These are phyloP conservation scores for Ganoderma resinaceum DNA, from an alignment of 1,284 basidiomycete genomes.

Conservation along the genomic window DNA sequence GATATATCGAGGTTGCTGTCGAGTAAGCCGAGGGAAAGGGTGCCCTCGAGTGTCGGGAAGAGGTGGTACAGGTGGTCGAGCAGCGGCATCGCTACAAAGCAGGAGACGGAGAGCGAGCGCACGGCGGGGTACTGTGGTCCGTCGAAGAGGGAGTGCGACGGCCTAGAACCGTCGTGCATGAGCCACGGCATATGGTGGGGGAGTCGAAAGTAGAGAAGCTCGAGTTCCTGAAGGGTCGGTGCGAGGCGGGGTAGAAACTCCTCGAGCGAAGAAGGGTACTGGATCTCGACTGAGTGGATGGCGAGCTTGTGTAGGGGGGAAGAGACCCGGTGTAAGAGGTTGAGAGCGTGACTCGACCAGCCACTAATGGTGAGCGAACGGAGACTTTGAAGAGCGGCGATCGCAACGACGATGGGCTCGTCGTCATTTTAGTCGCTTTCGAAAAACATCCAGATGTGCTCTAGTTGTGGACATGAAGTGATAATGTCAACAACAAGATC, in stretches of 20 bases:
- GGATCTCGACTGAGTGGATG: background rate
- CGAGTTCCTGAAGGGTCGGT: background rate
- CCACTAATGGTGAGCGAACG: background rate
- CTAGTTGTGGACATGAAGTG: background rate
- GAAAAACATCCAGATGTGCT: background rate
- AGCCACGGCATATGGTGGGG: background rate
- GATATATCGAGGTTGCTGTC: background rate
- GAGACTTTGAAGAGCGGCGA: background rate
- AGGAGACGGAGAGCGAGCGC: background rate
- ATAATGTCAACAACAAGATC: background rate
- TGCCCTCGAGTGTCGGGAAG: background rate
- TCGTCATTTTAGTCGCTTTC: background rate
- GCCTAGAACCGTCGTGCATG: background rate
- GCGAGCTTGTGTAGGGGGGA: background rate
- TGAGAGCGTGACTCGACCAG: background rate
- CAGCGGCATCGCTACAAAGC: background rate
- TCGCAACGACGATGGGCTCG: background rate
- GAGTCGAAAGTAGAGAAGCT: background rate
- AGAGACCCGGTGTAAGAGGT: background rate
- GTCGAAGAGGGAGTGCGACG: background rate
- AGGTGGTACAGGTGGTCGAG: background rate
- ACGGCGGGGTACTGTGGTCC: background rate
- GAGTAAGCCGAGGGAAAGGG: background rate
- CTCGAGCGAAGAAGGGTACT: background rate
- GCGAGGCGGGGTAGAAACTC: background rate